Percentiles rank a stretch among this genome's conserved stretches.
Evolutionary conservation across 108 stramenopile species (phyloP).

Genomic region (Discostella stelligeroides): DNA sequence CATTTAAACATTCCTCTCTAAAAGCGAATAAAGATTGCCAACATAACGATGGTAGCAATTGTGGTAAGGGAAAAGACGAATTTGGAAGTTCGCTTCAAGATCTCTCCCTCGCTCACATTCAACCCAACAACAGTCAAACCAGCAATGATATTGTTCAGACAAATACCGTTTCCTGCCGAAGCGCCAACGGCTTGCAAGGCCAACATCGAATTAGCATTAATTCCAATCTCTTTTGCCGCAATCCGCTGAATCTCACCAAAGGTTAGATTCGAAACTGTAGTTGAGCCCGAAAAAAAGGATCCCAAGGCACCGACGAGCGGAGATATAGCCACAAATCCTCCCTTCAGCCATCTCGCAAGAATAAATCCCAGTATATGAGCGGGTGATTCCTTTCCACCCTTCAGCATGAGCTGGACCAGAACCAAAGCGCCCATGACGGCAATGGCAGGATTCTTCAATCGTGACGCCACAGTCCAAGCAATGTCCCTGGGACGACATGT

Average conservation of each 20-base stretch:
- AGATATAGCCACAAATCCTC: conserved; percentile 61
- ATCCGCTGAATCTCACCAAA: conserved; percentile 65
- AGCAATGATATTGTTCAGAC: conserved; percentile 71
- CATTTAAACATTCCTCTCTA: neutral
- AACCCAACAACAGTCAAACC: conserved; percentile 64
- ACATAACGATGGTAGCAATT: conserved; percentile 57
- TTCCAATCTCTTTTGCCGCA: conserved; percentile 62
- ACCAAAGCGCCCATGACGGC: conserved; percentile 60
- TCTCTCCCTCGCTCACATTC: conserved; percentile 58
- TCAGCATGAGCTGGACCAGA: conserved; percentile 64
- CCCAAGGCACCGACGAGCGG: conserved; percentile 62
- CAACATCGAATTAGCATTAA: conserved; percentile 51
- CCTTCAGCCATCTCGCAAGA: conserved; percentile 55
- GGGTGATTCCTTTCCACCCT: conserved; percentile 48
- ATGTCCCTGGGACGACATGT: conserved; percentile 30
- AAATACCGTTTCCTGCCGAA: conserved; percentile 72
- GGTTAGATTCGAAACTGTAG: conserved; percentile 71
- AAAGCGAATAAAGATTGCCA: conserved; percentile 54
- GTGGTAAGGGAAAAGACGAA: conserved; percentile 50
- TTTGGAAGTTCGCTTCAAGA: conserved; percentile 55
- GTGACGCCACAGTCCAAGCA: conserved; percentile 28
- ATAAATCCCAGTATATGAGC: conserved; percentile 59
- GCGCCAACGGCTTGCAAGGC: conserved; percentile 68
- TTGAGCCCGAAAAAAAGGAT: conserved; percentile 67
- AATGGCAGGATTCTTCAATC: conserved; percentile 58